Base-by-base conservation (phyloP, 2,329 filamentous ascomycete genomes). In the Neocatenulostroma microsporum region DNA sequence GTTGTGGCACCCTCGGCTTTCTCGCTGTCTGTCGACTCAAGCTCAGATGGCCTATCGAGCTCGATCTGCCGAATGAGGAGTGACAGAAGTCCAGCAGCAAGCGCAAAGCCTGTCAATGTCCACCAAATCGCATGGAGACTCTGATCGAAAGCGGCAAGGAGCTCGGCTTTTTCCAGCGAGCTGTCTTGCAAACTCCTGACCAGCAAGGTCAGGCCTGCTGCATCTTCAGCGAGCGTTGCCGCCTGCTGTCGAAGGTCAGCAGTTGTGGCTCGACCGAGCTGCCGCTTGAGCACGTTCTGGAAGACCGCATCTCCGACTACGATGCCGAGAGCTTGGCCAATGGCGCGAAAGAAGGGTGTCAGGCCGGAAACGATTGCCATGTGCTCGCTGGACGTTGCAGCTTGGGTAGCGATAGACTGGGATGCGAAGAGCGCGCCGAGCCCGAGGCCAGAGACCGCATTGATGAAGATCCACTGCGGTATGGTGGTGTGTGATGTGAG, bases 361-460 rank as follows among this genome's bases (percentile, higher is more conserved):
- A 45, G 23, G 13, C 34, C 36, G 5, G 36, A 30, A 8, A 36
- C 37, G 19, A 39, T 34, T 13, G 39, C 39, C n/a, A 29, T 24
- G 14, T 45, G 31, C 18, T 42, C 30, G 12, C 21, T n/a, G 15
- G 66, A 61, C 2, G 72, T 68, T 1, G 76, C 66, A 7, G 80
- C 80, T 57, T 84, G 80, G 13, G 82, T 70, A 1, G 74, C 70
- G 20, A 82, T 72, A 0, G 66, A 69, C 61, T 80, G 73, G 11
- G 72, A 64, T 0, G 80, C 72, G 57, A 82, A 81, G 6, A 84
- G 61, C 37, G 82, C 69, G 2, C 80, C 81, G 2, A 74, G 69
- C 11, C 79, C 79, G 3, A 81, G 34, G 0, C 77, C 78, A 9
- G 73, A 61, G 12, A 76, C 64, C 5, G 82, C 53, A 48, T 74